Conservation (phyloP, 1,284 basidiomycete species). For the Meripilus lineatus region DNA sequence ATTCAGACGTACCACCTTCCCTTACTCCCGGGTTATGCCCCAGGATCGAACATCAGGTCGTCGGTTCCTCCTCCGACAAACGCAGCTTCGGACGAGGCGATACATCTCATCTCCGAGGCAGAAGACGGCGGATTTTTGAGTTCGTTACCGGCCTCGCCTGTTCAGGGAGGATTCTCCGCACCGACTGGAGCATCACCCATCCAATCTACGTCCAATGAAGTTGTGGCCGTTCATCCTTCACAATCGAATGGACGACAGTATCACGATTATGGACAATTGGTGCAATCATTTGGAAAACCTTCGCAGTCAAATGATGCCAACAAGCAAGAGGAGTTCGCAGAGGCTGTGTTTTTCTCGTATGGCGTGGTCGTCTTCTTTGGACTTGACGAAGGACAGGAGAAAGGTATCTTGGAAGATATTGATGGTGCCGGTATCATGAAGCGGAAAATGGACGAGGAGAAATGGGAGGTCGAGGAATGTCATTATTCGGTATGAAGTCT, state of each 20-base stretch:
- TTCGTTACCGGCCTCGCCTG: slow-evolving; percentile 14
- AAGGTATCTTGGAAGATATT: slow-evolving; percentile 77
- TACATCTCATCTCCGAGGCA: slow-evolving; percentile 73
- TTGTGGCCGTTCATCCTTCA: not conserved
- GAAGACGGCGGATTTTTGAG: slow-evolving; percentile 85
- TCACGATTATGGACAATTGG: too few species aligned
- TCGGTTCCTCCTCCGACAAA: slow-evolving; percentile 64
- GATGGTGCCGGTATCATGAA: slow-evolving; percentile 66
- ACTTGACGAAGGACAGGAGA: slow-evolving; percentile 71
- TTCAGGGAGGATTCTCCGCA: not conserved
- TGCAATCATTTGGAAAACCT: not conserved
- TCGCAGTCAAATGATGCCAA: slow-evolving; percentile 8
- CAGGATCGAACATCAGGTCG: slow-evolving; percentile 79
- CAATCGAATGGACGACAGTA: too few species aligned
- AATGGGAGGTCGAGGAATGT: slow-evolving; percentile 90
- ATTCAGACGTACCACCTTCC: slow-evolving; percentile 86
- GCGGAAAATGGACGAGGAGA: slow-evolving; percentile 53
- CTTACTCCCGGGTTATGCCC: slow-evolving; percentile 87
- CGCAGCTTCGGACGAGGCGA: slow-evolving; percentile 49
- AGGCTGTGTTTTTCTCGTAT: slow-evolving; percentile 84
- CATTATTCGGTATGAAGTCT: slow-evolving; percentile 66
- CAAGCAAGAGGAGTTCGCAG: slow-evolving; percentile 65
- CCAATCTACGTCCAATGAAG: too few species aligned
- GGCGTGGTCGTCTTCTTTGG: slow-evolving; percentile 90
- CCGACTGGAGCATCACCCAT: slow-evolving; percentile 3